Percentiles rank a stretch among this genome's conserved stretches.
These are phyloP conservation scores for Microascus cirrosus DNA, from an alignment of 2,329 filamentous ascomycete species.

Conservation along the genomic window DNA sequence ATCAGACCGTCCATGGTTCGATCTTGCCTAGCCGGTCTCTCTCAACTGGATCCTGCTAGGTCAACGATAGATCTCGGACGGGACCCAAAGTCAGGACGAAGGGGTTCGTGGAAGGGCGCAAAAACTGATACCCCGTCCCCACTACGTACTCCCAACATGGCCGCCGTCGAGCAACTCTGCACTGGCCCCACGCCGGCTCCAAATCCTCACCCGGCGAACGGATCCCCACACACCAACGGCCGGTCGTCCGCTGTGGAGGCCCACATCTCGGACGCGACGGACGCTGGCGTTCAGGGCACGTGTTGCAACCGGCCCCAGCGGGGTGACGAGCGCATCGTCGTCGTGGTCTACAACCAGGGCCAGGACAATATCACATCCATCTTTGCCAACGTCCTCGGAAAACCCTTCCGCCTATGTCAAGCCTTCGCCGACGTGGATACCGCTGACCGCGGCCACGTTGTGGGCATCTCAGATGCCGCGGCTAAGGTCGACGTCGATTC, in stretches of 20 bases:
- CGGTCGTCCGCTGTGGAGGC: not conserved
- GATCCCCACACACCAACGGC: not conserved
- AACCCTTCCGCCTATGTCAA: slow-evolving; percentile 40
- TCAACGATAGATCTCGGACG: not conserved
- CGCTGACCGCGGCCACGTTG: slow-evolving; percentile 50
- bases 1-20: not conserved
- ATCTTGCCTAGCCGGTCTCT: not conserved
- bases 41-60: not conserved
- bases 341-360: slow-evolving; percentile 58
- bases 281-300: not conserved
- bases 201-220: not conserved
- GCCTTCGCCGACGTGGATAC: slow-evolving; percentile 27
- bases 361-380: slow-evolving; percentile 65
- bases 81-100: not conserved
- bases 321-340: slow-evolving; percentile 48
- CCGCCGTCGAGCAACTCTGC: slow-evolving; percentile 2
- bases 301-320: slow-evolving; percentile 21
- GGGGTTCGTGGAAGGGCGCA: not conserved
- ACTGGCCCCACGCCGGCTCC: not conserved
- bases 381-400: slow-evolving; percentile 70
- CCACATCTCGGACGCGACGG: not conserved
- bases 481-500: slow-evolving; percentile 45
- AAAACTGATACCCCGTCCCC: not conserved
- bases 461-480: slow-evolving; percentile 50
- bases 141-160: not conserved